Conservation (phyloP, 2,329 filamentous ascomycete species). For the Sporothrix dimorphospora region DNA sequence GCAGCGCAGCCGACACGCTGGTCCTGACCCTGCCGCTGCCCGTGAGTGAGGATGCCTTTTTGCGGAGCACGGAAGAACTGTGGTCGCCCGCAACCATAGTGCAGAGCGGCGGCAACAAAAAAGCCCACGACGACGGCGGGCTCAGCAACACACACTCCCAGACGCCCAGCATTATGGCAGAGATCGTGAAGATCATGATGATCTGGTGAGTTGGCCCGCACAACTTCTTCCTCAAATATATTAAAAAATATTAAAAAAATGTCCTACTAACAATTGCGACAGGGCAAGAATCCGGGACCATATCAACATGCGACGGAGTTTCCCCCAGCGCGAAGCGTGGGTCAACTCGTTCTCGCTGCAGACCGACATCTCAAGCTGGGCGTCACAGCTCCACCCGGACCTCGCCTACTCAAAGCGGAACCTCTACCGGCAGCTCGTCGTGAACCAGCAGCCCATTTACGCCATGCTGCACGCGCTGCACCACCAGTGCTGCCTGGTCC, state of each 20-base stretch:
- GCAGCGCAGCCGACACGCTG: constrained; percentile 12
- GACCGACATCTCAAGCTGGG: neutral
- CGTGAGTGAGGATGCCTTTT: constrained; percentile 12
- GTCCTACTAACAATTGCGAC: too few species aligned
- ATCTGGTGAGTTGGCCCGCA: too few species aligned
- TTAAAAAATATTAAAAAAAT: too few species aligned
- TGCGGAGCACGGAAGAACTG: neutral
- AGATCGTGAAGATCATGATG: constrained; percentile 19
- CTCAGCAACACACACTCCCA: neutral
- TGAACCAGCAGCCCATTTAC: constrained; percentile 16
- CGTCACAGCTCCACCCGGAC: neutral
- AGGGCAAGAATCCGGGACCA: constrained; percentile 9
- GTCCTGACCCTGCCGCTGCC: constrained; percentile 10
- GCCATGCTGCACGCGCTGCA: constrained; percentile 12
- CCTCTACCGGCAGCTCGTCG: constrained; percentile 7
- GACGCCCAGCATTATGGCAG: constrained; percentile 8
- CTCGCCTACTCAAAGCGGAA: constrained; percentile 7
- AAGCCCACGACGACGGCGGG: neutral
- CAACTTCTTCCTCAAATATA: too few species aligned
- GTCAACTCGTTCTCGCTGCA: constrained; percentile 7
- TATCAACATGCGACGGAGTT: constrained; percentile 5
- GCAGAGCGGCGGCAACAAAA: neutral
- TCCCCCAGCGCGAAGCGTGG: constrained; percentile 11
- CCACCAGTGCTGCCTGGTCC: constrained; percentile 15
- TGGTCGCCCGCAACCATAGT: neutral